Evolutionary conservation across 805 yeast genomes (phyloP), one percentile per base, ranked within the genome.

Genomic region (Ogataea pignaliae): DNA sequence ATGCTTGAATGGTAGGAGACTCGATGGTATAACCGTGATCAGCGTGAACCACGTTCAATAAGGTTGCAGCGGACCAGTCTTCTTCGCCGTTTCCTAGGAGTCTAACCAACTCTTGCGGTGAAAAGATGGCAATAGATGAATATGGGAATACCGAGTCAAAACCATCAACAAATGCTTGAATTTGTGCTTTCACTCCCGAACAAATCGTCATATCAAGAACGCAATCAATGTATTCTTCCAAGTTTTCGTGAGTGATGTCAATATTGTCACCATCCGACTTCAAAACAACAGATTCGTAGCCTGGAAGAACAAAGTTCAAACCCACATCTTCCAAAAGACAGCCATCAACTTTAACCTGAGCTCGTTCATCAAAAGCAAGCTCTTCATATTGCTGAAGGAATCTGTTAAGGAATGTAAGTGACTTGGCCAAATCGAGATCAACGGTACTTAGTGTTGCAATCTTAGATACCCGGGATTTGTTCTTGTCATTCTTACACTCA

Each of bases 21-120:
- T 83, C 90, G 55, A 76, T 74, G 3, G 78, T 75, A 57, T 85
- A 91, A 1, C 98, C 99, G 64, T 91, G 98, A 53, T 90, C 95
- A 0, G 97, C 96, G 52, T 78, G 78, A 13, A 91, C 68, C 0
- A 82, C 71, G 1, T 77, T 70, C 6, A 70, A 52, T 26, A 91
- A 65, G 0, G 93, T 80, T 35, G 72, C 77, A 34, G 63, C 62
- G 0, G 85, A 74, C 97, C 98, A 93, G 57, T 91, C 97, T 58
- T 91, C 98, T 37, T 81, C 81, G 3, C 78, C 77, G 47, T 79
- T 79, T 4, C 98, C 97, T 53, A 87, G 79, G 33, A 91, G 57
- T 16, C 74, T 73, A 2, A 75, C 78, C 28, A 89, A 69, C 57
- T 91, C 98, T n/a, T 68, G 71, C 0, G 95, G 79, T 1, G 88